Conservation (phyloP, 1,284 basidiomycete genomes). For the Stygiomarasmius scandens region DNA sequence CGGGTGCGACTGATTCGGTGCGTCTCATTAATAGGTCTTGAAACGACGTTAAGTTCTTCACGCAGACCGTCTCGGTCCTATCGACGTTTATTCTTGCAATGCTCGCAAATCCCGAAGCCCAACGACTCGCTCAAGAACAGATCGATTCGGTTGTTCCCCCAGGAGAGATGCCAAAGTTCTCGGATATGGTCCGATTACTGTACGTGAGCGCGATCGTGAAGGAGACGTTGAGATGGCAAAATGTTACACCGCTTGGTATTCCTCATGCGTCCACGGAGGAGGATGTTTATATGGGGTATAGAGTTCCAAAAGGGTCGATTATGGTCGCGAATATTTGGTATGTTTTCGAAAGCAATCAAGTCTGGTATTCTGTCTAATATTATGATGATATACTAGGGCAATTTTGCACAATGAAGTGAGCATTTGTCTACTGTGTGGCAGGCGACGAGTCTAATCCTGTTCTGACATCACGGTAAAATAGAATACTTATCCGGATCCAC, state of each 20-base stretch:
- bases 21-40: too few species aligned
- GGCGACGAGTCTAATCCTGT: too few species aligned
- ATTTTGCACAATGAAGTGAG: constrained; percentile 20
- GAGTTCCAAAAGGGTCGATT: constrained; percentile 36
- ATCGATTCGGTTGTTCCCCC: constrained; percentile 35
- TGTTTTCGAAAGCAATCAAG: neutral
- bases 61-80: constrained; percentile 23
- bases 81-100: constrained; percentile 38
- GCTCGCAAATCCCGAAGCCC: constrained; percentile 35
- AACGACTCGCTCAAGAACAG: constrained; percentile 37
- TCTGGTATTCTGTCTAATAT: neutral
- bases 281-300: constrained; percentile 35
- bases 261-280: constrained; percentile 28
- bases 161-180: constrained; percentile 33
- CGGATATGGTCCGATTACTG: constrained; percentile 32
- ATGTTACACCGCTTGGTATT: constrained; percentile 36
- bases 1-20: constrained; percentile 24
- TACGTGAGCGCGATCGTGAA: constrained; percentile 40
- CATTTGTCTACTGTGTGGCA: neutral
- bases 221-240: constrained; percentile 38
- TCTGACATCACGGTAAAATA: too few species aligned
- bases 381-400: constrained; percentile 9
- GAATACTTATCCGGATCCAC: constrained; percentile 33
- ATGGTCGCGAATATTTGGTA: constrained; percentile 33
- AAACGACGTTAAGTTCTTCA: too few species aligned